These are phyloP conservation scores for Zostera marina DNA, from an alignment of 116 monocot genomes.

Conservation along the genomic window DNA sequence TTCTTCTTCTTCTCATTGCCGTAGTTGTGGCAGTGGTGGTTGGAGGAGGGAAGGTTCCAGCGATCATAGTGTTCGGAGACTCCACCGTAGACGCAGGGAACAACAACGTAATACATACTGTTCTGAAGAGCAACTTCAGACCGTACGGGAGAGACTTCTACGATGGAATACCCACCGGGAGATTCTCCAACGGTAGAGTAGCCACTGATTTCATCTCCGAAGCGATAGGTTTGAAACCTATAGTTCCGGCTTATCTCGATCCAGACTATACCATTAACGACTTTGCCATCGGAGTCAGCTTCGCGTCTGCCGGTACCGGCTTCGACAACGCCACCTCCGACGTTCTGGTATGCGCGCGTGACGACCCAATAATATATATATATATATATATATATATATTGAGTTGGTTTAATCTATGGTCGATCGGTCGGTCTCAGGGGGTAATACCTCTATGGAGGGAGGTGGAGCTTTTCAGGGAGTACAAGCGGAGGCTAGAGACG, in stretches of 20 bases:
- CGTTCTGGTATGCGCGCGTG: conserved; percentile 18
- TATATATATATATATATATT: too few relatives aligned
- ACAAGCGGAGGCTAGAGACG: background rate
- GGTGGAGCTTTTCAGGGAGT: conserved; percentile 19
- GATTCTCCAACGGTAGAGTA: conserved; percentile 46
- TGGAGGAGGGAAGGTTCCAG: conserved; percentile 9
- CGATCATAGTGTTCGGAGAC: conserved; percentile 47
- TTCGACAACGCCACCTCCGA: conserved; percentile 51
- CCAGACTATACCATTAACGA: conserved; percentile 22
- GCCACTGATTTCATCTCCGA: conserved; percentile 46
- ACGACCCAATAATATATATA: background rate
- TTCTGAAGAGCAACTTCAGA: conserved; percentile 32
- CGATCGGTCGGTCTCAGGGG: too few relatives aligned
- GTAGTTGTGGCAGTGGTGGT: too few relatives aligned
- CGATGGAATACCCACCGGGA: conserved; percentile 34
- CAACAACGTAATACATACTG: conserved; percentile 34
- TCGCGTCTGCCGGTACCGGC: conserved; percentile 49
- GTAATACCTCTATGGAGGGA: conserved; percentile 27
- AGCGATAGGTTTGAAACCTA: conserved; percentile 21
- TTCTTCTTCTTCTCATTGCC: background rate
- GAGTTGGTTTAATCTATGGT: too few relatives aligned
- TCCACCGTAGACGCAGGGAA: conserved; percentile 55
- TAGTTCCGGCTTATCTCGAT: conserved; percentile 45
- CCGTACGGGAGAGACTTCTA: conserved; percentile 50
- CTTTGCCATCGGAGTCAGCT: conserved; percentile 34